Evolutionary conservation across 495 filamentous ascomycete species (phyloP).

Genomic region (Halenospora varia): DNA sequence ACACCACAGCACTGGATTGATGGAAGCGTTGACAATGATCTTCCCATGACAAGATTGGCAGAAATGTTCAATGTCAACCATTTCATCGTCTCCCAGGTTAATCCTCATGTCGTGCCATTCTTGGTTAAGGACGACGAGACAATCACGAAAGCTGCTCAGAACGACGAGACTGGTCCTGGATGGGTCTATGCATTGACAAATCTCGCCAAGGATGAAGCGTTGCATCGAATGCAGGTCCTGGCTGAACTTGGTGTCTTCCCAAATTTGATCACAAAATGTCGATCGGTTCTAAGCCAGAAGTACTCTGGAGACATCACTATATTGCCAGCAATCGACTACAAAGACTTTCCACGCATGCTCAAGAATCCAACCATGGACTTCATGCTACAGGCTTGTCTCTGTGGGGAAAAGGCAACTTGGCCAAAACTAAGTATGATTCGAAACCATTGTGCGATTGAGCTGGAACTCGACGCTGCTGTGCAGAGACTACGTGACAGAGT

Average conservation of each 20-base stretch:
- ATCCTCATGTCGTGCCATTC: slow-evolving; percentile 91
- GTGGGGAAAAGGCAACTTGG: slow-evolving; percentile 87
- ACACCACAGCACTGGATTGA: slow-evolving; percentile 84
- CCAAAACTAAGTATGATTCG: slow-evolving; percentile 76
- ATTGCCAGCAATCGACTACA: slow-evolving; percentile 70
- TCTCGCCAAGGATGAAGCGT: slow-evolving; percentile 73
- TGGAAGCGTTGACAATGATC: slow-evolving; percentile 89
- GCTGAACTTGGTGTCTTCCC: slow-evolving; percentile 82
- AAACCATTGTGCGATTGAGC: slow-evolving; percentile 81
- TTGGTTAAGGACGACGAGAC: slow-evolving; percentile 66
- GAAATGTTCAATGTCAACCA: slow-evolving; percentile 99
- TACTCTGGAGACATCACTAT: slow-evolving; percentile 98
- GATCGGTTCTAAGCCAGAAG: slow-evolving; percentile 79
- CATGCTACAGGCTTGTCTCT: slow-evolving; percentile 70
- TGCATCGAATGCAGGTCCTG: slow-evolving; percentile 77
- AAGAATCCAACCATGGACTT: slow-evolving; percentile 89
- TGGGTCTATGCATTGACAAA: slow-evolving; percentile 69
- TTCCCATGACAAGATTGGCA: slow-evolving; percentile 85
- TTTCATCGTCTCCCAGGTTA: slow-evolving; percentile 95
- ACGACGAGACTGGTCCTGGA: slow-evolving; percentile 36
- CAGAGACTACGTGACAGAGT: slow-evolving; percentile 70
- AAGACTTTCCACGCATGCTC: slow-evolving; percentile 71
- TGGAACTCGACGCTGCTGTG: slow-evolving; percentile 80
- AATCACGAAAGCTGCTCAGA: slow-evolving; percentile 33
- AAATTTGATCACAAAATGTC: slow-evolving; percentile 71